A percentile compares a stretch with the other conserved stretches of the same genome.
phyloP scores from a whole-genome alignment of 208 protist genomes.

The Entamoeba invadens region DNA sequence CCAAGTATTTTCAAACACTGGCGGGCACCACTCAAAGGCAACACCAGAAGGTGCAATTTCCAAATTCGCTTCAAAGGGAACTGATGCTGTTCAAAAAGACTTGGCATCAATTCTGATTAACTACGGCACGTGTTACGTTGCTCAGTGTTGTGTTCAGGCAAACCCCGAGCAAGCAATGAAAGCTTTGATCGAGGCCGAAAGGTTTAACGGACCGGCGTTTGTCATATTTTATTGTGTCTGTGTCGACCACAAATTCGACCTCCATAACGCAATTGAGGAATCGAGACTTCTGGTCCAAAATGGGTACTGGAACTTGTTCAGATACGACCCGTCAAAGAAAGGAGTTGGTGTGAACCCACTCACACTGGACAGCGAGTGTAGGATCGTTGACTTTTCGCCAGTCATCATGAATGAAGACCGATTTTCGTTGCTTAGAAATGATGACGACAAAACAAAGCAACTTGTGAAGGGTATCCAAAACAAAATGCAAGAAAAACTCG shows the following conservation, averaged over 20 bases:
- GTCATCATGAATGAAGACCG: no score
- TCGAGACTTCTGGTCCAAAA: conserved; percentile 22
- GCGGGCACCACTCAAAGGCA: conserved; percentile 28
- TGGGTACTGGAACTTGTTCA: conserved; percentile 22
- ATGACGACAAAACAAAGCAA: no score
- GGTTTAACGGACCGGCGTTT: conserved; percentile 36
- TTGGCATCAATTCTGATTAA: conserved; percentile 30
- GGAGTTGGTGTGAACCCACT: neutral
- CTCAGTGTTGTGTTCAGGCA: conserved; percentile 28
- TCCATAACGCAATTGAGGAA: neutral
- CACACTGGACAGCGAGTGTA: conserved; percentile 12
- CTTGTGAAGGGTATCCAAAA: no score
- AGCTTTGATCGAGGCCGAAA: conserved; percentile 38
- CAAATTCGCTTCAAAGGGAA: conserved; percentile 28
- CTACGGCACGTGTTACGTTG: conserved; percentile 39
- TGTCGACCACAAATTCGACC: conserved; percentile 28
- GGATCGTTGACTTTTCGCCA: no score
- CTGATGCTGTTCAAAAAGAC: conserved; percentile 32
- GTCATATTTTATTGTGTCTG: conserved; percentile 41
- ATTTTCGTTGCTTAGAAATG: no score
- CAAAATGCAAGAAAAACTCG: no score
- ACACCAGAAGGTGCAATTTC: conserved; percentile 9
- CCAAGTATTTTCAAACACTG: conserved; percentile 30
- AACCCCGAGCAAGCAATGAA: conserved; percentile 33
- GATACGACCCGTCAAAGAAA: neutral